Evolutionary conservation across 768 basidiomycete species (phyloP), one percentile per base, ranked within the genome.

Genomic region (Leccinellum luteum): DNA sequence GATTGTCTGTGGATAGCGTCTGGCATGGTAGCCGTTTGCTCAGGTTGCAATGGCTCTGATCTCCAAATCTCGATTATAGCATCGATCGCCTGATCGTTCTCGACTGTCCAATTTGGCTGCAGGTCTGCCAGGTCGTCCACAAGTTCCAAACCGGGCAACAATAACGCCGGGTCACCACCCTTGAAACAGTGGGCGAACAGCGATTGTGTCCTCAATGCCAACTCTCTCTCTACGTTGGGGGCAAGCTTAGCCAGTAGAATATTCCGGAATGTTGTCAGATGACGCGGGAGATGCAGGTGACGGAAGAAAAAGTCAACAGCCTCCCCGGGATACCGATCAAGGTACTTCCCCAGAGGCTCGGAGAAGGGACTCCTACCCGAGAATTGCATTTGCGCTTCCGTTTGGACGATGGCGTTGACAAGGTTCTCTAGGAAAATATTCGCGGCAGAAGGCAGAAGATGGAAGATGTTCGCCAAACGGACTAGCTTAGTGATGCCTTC

Each of bases 381-480:
- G 67, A 94, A 96, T 64, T 94, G 91, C 77, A 99, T 86, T 58
- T 87, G 84, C 0, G 90, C 82, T 73, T 99, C 97, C 4, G 93
- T 94, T 65, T 95, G 89, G 30, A 98, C 94, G 52, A 98, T 85
- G 10, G 86, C 79, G 58, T 88, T 89, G 60, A 94, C 85, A n/a
- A 98, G 82, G 50, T 85, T 85, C 64, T 92, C 86, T 35, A 99
- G 80, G 75, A 95, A 99, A 47, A 90, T 88, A 62, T 92, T 92
- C 47, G 97, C 96, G 0, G 94, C 88, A 7, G 90, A 89, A 2
- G 97, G 97, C 10, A 99, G 80, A 4, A 98, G 85, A 67, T 98
- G 95, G 77, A 99, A 98, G 57, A 99, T 94, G 66, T 98, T 96
- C 54, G 95, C 90, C 55, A 99, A 79, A n/a, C 90, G 87, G 28